A percentile compares a stretch with the other conserved stretches of the same genome.
phyloP scores from a whole-genome alignment of 2,329 filamentous ascomycete genomes.

The Kalaharituber pfeilii region DNA sequence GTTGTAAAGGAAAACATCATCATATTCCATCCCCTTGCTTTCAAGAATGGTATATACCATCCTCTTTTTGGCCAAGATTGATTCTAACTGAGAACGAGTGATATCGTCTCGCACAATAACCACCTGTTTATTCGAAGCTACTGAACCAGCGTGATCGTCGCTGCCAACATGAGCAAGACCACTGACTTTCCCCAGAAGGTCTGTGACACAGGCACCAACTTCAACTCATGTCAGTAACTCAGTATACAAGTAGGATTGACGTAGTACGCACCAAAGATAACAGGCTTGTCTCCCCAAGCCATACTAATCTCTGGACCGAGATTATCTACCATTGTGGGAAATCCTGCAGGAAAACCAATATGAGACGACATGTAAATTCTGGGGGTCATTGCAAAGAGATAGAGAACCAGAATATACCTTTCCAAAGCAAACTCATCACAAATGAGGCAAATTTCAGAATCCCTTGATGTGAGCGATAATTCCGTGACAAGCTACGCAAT shows the following conservation, averaged over 20 bases:
- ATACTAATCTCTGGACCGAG: constrained; percentile 23
- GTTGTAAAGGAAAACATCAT: constrained; percentile 21
- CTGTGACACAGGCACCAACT: neutral
- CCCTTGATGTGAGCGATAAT: constrained; percentile 26
- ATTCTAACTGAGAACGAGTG: constrained; percentile 19
- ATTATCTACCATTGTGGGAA: constrained; percentile 24
- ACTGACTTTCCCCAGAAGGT: constrained; percentile 1
- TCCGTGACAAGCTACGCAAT: constrained; percentile 23
- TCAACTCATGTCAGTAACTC: neutral
- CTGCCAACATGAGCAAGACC: constrained; percentile 24
- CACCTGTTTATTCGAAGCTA: constrained; percentile 21
- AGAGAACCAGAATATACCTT: constrained; percentile 12
- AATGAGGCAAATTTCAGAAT: constrained; percentile 25
- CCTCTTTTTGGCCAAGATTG: neutral
- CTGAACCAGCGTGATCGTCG: constrained; percentile 4
- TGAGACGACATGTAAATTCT: constrained; percentile 17
- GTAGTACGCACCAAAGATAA: constrained; percentile 2
- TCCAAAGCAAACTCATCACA: constrained; percentile 22
- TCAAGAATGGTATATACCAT: constrained; percentile 25
- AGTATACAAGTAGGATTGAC: neutral
- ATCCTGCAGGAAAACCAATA: constrained; percentile 5
- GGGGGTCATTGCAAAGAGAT: too few species aligned
- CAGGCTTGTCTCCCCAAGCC: constrained; percentile 22
- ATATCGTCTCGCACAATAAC: constrained; percentile 25
- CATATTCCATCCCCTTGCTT: constrained; percentile 27